phyloP scores from a whole-genome alignment of 306 rosid species.

The Boehmeria nivea region DNA sequence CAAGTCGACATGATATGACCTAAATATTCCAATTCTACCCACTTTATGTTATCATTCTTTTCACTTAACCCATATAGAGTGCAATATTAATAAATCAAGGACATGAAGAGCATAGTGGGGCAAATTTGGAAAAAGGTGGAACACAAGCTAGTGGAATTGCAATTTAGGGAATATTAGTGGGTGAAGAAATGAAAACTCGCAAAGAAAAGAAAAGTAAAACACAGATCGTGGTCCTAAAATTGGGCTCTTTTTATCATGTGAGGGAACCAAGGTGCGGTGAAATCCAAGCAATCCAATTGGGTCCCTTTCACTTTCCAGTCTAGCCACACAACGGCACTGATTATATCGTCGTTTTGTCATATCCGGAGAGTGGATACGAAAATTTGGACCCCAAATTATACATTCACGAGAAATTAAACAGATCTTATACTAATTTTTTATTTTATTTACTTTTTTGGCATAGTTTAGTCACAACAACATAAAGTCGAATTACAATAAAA shows the following conservation, averaged over 20 bases:
- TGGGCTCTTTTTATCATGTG: slow-evolving; percentile 14
- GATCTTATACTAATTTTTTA: background rate
- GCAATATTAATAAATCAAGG: too few species aligned
- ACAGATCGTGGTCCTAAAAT: slow-evolving; percentile 26
- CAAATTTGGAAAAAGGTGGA: background rate
- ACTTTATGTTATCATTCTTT: background rate
- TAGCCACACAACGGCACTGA: slow-evolving; percentile 6
- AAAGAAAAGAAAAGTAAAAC: background rate
- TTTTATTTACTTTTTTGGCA: too few species aligned
- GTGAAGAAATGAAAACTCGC: background rate
- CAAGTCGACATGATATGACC: background rate
- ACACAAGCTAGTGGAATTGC: background rate
- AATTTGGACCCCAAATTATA: too few species aligned
- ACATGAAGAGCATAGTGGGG: background rate
- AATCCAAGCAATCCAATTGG: slow-evolving; percentile 50
- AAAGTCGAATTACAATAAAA: too few species aligned
- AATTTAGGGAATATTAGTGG: background rate
- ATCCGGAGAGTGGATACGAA: too few species aligned
- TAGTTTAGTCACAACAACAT: too few species aligned
- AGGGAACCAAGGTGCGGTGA: slow-evolving; percentile 39
- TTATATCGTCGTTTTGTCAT: slow-evolving; percentile 12
- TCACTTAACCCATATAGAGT: background rate
- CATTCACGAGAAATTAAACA: background rate
- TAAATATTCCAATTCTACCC: background rate
- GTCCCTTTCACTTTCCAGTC: slow-evolving; percentile 24